Evolutionary conservation across 2,329 filamentous ascomycete species (phyloP).

Genomic region (Cladosporium sp.): DNA sequence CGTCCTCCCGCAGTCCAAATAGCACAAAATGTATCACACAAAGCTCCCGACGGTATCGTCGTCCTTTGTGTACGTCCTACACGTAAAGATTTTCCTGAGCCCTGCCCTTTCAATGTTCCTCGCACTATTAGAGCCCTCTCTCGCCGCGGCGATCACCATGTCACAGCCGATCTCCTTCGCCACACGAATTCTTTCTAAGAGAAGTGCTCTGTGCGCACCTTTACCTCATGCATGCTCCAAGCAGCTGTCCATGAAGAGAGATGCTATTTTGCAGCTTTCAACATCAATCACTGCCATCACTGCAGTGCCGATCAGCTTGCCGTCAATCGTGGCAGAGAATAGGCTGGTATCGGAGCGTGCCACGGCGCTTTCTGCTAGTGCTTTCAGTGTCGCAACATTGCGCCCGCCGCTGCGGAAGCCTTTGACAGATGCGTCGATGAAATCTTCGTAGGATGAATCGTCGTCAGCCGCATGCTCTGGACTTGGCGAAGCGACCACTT

Average conservation of each 20-base stretch:
- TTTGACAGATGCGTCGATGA: slow-evolving; percentile 2
- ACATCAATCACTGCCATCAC: not conserved
- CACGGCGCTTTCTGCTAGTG: not conserved
- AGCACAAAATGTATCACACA: not conserved
- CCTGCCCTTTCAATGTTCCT: slow-evolving; percentile 2
- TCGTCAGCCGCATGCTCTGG: not conserved
- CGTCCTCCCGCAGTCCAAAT: not conserved
- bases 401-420: not conserved
- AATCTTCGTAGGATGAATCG: not conserved
- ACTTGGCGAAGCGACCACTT: not conserved
- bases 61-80: not conserved
- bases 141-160: not conserved
- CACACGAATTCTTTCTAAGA: not conserved
- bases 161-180: slow-evolving; percentile 2
- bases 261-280: not conserved
- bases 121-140: slow-evolving; percentile 3
- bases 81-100: not conserved
- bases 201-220: slow-evolving; percentile 3
- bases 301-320: not conserved
- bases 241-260: not conserved
- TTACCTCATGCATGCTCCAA: not conserved
- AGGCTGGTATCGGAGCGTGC: not conserved
- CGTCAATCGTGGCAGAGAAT: not conserved
- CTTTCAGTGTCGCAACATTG: not conserved
- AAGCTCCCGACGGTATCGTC: not conserved